These are phyloP conservation scores for Globisporangium cederbergense DNA, from an alignment of 352 stramenopile species.

Conservation along the genomic window DNA sequence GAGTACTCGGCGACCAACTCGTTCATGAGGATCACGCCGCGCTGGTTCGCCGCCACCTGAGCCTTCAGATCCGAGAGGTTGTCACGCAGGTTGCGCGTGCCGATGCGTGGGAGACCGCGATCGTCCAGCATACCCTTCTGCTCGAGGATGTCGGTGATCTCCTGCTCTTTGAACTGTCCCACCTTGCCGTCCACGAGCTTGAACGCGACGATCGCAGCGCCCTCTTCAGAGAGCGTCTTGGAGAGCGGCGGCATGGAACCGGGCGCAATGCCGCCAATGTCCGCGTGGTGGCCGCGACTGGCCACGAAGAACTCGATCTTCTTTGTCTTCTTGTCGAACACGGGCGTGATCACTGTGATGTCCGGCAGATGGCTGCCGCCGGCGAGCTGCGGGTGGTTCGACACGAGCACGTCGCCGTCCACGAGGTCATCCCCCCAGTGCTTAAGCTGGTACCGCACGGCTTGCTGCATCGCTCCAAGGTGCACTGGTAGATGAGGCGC, in stretches of 20 bases:
- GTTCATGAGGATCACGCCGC: slow-evolving; percentile 94
- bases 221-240: slow-evolving; percentile 96
- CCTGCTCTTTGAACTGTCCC: slow-evolving; percentile 95
- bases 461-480: slow-evolving; percentile 97
- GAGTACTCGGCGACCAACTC: slow-evolving; percentile 96
- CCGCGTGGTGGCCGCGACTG: slow-evolving; percentile 96
- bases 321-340: slow-evolving; percentile 90
- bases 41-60: slow-evolving; percentile 98
- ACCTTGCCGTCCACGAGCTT: slow-evolving; percentile 95
- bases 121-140: slow-evolving; percentile 87
- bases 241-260: slow-evolving; percentile 95
- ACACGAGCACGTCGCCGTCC: slow-evolving; percentile 97
- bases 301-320: slow-evolving; percentile 98
- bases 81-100: slow-evolving; percentile 96
- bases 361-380: slow-evolving; percentile 97
- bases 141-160: slow-evolving; percentile 95
- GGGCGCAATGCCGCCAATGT: slow-evolving; percentile 97
- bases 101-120: slow-evolving; percentile 79
- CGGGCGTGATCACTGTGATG: slow-evolving; percentile 99
- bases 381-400: slow-evolving; percentile 98
- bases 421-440: slow-evolving; percentile 90
- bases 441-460: slow-evolving; percentile 93
- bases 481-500: slow-evolving; percentile 98
- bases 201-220: slow-evolving; percentile 98
- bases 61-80: slow-evolving; percentile 97